Base-by-base conservation (phyloP, 805 yeast genomes). In the Candida dajiaensis region DNA sequence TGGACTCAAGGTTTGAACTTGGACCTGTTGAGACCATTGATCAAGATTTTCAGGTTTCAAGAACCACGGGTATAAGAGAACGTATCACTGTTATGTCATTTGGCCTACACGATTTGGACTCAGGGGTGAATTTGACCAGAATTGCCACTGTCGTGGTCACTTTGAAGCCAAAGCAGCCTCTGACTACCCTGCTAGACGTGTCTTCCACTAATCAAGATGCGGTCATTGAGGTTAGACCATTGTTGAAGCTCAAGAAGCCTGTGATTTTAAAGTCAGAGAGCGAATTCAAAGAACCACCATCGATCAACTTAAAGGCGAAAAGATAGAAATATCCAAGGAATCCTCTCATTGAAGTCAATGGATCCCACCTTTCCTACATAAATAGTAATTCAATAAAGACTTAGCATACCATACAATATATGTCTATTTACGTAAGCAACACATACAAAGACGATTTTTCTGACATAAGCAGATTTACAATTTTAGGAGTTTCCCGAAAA, bases 281-380 rank as follows among this genome's bases (percentile, higher is more conserved):
- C 9, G 41, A 41, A 22, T 48, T 45, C 33, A 13, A 42, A 2
- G 46, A 48, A 6, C 48, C 51, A 1, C 51, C 56, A 3, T 40
- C 49, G 16, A 48, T 59, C 33, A 47, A 52, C 28, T 40, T 58
- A 37, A 56, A 43, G 38, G 51, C 62, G n/a, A 55, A 50, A 11
- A 20, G 23, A 13, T 36, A 36, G 23, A 3, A 16, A 4, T 4
- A 13, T 4, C 31, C 31, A 4, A 3, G 12, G 31, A 13, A 28
- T 13, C n/a, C 3, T 13, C n/a, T n/a, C n/a, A n/a, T n/a, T n/a
- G n/a, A n/a, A n/a, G n/a, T n/a, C n/a, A n/a, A n/a, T n/a, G n/a
- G n/a, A n/a, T n/a, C n/a, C n/a, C n/a, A n/a, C n/a, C n/a, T n/a
- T n/a, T n/a, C n/a, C n/a, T n/a, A n/a, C n/a, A n/a, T n/a, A n/a